These are phyloP conservation scores for Pseudotsuga menziesii DNA, from an alignment of 75 land plant species.

Conservation along the genomic window DNA sequence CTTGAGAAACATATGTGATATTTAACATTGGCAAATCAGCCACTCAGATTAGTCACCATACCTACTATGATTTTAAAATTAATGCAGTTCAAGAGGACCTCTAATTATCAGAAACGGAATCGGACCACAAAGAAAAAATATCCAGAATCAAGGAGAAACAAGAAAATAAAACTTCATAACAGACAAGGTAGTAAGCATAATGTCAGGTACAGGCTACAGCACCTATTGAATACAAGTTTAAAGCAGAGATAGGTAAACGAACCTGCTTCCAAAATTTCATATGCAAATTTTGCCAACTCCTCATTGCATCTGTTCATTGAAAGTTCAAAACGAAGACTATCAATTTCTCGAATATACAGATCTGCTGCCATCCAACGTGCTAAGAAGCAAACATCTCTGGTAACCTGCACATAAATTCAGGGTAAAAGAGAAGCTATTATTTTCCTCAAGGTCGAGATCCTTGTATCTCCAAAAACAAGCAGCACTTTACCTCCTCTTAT, in stretches of 20 bases:
- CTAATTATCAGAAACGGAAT: neutral
- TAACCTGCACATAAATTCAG: conserved; percentile 52
- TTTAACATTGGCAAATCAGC: neutral
- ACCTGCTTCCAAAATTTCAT: conserved; percentile 74
- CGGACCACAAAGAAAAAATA: neutral
- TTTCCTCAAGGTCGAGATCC: neutral
- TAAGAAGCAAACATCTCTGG: conserved; percentile 82
- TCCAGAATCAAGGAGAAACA: neutral
- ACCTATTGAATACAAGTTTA: neutral
- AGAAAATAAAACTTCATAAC: neutral
- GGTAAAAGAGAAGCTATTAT: neutral
- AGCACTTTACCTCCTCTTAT: neutral
- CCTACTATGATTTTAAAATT: neutral
- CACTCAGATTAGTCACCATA: neutral
- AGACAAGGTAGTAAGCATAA: neutral
- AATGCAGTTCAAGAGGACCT: neutral
- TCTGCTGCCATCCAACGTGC: conserved; percentile 95
- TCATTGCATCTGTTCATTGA: conserved; percentile 85
- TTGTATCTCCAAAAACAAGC: neutral
- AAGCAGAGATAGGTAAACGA: neutral
- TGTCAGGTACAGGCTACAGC: neutral
- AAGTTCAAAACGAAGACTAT: conserved; percentile 82
- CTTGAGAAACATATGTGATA: too few species aligned
- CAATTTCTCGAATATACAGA: conserved; percentile 85
- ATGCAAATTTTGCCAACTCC: conserved; percentile 57